These are phyloP conservation scores for Eucalyptus dawsonii DNA, from an alignment of 345 rosid genomes.

Conservation along the genomic window DNA sequence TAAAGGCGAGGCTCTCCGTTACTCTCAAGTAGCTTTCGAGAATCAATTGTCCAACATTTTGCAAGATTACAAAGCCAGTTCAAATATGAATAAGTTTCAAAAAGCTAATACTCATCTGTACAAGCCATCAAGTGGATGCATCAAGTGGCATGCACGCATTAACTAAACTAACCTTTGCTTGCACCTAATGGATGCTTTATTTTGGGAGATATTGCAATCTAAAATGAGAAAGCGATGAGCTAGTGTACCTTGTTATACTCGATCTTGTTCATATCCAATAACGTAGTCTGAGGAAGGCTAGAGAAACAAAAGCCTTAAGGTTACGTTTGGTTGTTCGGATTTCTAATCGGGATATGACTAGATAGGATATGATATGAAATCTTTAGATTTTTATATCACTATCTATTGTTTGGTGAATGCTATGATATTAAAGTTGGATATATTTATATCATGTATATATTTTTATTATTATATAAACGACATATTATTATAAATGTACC, in stretches of 20 bases:
- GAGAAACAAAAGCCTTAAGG: constrained; percentile 62
- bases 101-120: background rate
- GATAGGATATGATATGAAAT: too few species aligned
- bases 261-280: constrained; percentile 87
- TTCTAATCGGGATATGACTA: too few species aligned
- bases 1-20: constrained; percentile 96
- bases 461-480: too few species aligned
- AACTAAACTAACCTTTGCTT: background rate
- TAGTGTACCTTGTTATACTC: constrained; percentile 62
- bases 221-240: background rate
- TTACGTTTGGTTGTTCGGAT: too few species aligned
- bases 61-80: background rate
- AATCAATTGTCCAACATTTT: constrained; percentile 94
- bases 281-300: constrained; percentile 79
- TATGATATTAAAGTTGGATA: too few species aligned
- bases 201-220: background rate
- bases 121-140: background rate
- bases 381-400: fast-evolving
- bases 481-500: too few species aligned
- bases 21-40: constrained; percentile 97
- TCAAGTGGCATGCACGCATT: background rate
- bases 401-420: too few species aligned
- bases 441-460: too few species aligned
- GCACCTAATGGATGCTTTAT: background rate
- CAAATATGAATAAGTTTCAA: background rate